These are phyloP conservation scores for Alisma plantagoaquatica DNA, from an alignment of 106 monocot genomes.

Conservation along the genomic window DNA sequence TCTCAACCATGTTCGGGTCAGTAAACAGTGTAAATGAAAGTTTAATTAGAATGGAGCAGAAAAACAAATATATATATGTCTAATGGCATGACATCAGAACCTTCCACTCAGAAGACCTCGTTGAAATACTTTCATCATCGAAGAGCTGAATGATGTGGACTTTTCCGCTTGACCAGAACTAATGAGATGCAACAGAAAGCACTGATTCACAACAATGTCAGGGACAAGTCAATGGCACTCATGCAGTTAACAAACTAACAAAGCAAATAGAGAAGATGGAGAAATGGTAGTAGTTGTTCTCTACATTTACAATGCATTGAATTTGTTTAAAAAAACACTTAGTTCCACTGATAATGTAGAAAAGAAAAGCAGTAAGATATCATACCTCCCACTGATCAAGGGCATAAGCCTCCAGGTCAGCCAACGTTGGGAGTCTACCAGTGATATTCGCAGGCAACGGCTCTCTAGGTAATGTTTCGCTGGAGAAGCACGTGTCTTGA, in stretches of 20 bases:
- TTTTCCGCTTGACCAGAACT: conserved; percentile 77
- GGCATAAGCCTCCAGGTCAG: conserved; percentile 80
- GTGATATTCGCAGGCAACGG: conserved; percentile 62
- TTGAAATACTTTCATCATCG: conserved; percentile 94
- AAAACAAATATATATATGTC: background rate
- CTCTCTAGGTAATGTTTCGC: conserved; percentile 78
- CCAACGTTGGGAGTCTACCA: conserved; percentile 63
- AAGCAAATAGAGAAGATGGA: too few species aligned
- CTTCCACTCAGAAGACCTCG: conserved; percentile 92
- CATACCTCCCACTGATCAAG: conserved; percentile 88
- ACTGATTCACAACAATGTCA: conserved; percentile 40
- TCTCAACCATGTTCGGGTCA: too few species aligned
- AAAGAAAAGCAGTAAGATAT: conserved; percentile 4
- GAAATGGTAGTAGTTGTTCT: too few species aligned
- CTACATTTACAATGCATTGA: too few species aligned
- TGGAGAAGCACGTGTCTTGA: too few species aligned
- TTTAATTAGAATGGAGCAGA: too few species aligned
- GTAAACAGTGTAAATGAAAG: too few species aligned
- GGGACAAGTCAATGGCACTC: too few species aligned
- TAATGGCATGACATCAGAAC: conserved; percentile 20
- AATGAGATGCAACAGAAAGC: conserved; percentile 93
- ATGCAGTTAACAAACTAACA: too few species aligned
- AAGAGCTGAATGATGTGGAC: conserved; percentile 57
- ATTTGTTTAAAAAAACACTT: too few species aligned
- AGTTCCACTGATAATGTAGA: too few species aligned